phyloP scores from a whole-genome alignment of 257 asterid species.

The Galeopsis tetrahit region DNA sequence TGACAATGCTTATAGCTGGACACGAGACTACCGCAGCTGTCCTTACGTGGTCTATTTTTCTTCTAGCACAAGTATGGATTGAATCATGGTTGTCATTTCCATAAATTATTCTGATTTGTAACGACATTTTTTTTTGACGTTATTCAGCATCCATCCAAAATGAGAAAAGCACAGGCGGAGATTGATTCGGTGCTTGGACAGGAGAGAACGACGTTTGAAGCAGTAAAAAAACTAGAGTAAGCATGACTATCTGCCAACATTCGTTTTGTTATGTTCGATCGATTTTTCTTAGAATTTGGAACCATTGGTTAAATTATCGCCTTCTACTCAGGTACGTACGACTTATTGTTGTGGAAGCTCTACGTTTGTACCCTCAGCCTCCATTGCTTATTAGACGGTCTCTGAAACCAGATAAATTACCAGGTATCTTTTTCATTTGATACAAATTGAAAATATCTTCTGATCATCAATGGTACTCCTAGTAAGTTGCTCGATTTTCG shows the following conservation, averaged over 20 bases:
- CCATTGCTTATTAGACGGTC: conserved; percentile 97
- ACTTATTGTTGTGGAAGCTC: conserved; percentile 82
- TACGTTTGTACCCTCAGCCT: conserved; percentile 96
- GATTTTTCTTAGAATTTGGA: conserved; percentile 6
- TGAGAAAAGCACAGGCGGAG: conserved; percentile 94
- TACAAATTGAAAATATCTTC: no score
- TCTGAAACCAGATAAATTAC: conserved; percentile 72
- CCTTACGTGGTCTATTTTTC: conserved; percentile 93
- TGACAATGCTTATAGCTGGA: conserved; percentile 99
- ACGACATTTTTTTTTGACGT: conserved; percentile 29
- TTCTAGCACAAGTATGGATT: conserved; percentile 80
- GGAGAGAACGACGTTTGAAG: conserved; percentile 60
- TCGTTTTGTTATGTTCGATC: conserved; percentile 1
- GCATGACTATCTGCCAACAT: conserved; percentile 29
- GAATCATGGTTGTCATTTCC: background rate
- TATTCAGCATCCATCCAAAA: conserved; percentile 82
- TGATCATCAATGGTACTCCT: background rate
- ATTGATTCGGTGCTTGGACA: conserved; percentile 79
- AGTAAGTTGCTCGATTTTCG: conserved; percentile 3
- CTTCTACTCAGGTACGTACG: conserved; percentile 68
- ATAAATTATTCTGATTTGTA: conserved; percentile 20
- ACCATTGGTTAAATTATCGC: background rate
- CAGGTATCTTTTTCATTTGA: conserved; percentile 53
- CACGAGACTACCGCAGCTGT: conserved; percentile 99
- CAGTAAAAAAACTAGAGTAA: conserved; percentile 77